These are phyloP conservation scores for Lactifluus subvellereus DNA, from an alignment of 768 basidiomycete genomes.

Conservation along the genomic window DNA sequence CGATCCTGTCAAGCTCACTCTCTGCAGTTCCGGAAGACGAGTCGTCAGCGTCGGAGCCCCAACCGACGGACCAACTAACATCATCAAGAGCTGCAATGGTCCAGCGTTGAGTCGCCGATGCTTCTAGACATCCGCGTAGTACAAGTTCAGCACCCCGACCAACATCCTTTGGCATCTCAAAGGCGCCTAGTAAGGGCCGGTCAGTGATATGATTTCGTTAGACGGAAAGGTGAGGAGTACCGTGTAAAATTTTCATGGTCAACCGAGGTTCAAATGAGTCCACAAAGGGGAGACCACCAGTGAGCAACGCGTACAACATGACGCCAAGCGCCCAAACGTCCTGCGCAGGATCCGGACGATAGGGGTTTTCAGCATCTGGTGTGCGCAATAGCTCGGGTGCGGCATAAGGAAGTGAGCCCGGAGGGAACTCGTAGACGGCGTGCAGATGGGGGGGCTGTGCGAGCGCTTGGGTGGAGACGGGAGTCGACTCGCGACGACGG, in stretches of 20 bases:
- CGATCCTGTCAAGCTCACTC: conserved; percentile 30
- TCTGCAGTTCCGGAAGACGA: conserved; percentile 27
- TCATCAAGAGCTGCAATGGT: conserved; percentile 76
- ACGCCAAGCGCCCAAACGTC: conserved; percentile 97
- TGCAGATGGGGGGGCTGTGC: conserved; percentile 29
- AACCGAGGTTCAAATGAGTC: conserved; percentile 90
- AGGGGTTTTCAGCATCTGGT: conserved; percentile 37
- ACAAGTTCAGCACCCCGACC: conserved; percentile 62
- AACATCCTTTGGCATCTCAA: conserved; percentile 49
- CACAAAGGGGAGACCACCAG: conserved; percentile 77
- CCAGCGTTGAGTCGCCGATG: conserved; percentile 60
- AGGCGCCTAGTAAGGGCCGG: conserved; percentile 45
- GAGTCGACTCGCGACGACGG: conserved; percentile 48
- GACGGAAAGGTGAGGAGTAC: conserved; percentile 38
- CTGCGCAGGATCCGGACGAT: conserved; percentile 59
- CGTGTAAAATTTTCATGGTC: conserved; percentile 86
- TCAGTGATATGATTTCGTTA: conserved; percentile 22
- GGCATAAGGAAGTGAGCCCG: conserved; percentile 87
- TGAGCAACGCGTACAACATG: conserved; percentile 79
- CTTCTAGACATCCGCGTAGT: conserved; percentile 74
- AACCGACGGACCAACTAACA: conserved; percentile 75
- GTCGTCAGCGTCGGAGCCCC: conserved; percentile 45
- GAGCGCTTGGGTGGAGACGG: conserved; percentile 32
- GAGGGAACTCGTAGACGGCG: conserved; percentile 45
- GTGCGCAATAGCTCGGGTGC: conserved; percentile 81